Base-by-base conservation (phyloP, 352 stramenopile genomes). In the Phytophthora pistaciae region DNA sequence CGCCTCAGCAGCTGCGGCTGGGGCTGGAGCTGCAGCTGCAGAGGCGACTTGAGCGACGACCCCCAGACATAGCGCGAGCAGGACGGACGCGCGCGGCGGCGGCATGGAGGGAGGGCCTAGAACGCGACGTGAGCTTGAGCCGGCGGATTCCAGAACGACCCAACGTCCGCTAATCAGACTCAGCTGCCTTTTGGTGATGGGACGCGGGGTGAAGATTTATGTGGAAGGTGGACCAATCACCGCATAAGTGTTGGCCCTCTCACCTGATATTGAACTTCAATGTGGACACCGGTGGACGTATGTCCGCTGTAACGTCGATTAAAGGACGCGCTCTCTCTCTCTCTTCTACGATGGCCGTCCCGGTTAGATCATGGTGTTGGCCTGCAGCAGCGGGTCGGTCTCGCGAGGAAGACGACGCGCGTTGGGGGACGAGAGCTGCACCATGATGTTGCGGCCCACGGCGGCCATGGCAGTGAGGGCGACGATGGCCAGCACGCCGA, bases 351-450 rank as follows among this genome's bases (percentile, higher is more conserved):
- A 13, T 55, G 3, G n/a, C 48, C 33, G 48, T 40, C 9, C 20
- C n/a, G n/a, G 38, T 61, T 68, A 79, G 50, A 75, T 66, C 68
- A 68, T 72, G 20, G 66, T 60, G 60, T 72, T 65, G 29, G 68
- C 33, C 54, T 74, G 63, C 1, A 76, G 54, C 18, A 76, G 58
- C 9, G 68, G 72, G 50, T 76, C 72, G 1, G 72, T 73, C 63
- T 78, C 66, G 16, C 71, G 56, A 56, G 61, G 57, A 52, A 68
- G 25, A 20, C 61, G 61, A 13, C 48, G 66, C 20, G 52, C 42
- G 25, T 60, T 55, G 21, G 66, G 61, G 5, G 66, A 75, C 21
- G 71, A 78, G 10, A 78, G 53, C 53, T 78, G 71, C 44, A 50
- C 40, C 50, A 75, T 23, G 27, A 78, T 72, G 50, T 74, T 75